Evolutionary conservation across 768 basidiomycete genomes (phyloP), one percentile per base, ranked within the genome.

Genomic region (Stropharia rugosoannulata): DNA sequence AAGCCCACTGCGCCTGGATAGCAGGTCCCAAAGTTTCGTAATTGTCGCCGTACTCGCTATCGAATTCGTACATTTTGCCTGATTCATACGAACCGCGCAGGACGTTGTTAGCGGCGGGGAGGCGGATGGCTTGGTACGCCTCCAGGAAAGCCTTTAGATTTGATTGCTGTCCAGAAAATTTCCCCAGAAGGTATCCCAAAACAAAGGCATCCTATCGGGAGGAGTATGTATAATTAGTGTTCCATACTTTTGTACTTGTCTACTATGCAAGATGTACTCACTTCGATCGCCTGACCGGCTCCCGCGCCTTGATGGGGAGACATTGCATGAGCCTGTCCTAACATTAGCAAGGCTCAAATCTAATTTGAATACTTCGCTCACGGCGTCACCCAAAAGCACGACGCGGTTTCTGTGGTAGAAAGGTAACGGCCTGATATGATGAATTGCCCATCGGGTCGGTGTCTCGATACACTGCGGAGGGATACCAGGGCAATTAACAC

Each of bases 221-320:
- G n/a, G 5, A 46, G 19, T 5, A 25, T 45, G 25, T n/a, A 38
- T 22, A 44, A 6, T 11, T 16, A 16, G 39, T 4, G 35, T 16
- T 44, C 15, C 27, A 22, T 22, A 1, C 22, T 22, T 22, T 22
- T 15, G 25, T 16, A 4, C 18, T 11, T n/a, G n/a, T 8, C 6
- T 25, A 15, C 19, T 12, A 40, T 22, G 45, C 32, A 19, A 4
- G 37, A 18, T 41, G 22, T 18, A 16, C 43, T 25, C 58, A 78
- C 78, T 65, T 81, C 81, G n/a, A 81, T 73, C 1, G 80, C 79
- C 51, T 79, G 79, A 3, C 79, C 77, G 3, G 78, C 81, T 3
- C 80, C 80, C 0, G 77, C 73, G 1, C 76, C 80, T 62, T 78
- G 72, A 60, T 80, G 73, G 0, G 80, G 80, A 9, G 74, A 70